A percentile compares a stretch with the other conserved stretches of the same genome.
These are phyloP conservation scores for Lactifluus volemus DNA, from an alignment of 768 basidiomycete genomes.

Conservation along the genomic window DNA sequence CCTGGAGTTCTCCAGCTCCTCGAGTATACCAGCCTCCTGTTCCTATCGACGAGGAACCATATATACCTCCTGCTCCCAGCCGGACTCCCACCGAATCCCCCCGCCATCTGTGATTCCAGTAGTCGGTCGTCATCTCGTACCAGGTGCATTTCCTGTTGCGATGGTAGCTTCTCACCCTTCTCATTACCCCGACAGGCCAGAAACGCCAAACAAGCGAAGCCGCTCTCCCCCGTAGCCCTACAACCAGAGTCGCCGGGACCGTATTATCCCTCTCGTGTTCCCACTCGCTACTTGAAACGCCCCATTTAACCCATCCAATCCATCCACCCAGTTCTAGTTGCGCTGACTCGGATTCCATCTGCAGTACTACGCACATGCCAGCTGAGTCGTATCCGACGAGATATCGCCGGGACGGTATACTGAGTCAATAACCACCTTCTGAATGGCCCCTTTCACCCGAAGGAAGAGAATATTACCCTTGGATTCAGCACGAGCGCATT, in stretches of 20 bases:
- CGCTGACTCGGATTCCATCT: neutral
- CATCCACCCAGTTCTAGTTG: neutral
- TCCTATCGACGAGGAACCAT: neutral
- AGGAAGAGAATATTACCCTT: too few relatives aligned
- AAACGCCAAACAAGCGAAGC: neutral
- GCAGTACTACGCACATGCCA: neutral
- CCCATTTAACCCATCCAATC: neutral
- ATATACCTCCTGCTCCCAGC: conserved; percentile 3
- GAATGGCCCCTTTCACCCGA: neutral
- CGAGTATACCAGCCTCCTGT: conserved; percentile 11
- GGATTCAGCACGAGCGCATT: too few relatives aligned
- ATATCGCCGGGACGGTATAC: neutral
- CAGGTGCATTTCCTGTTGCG: too few relatives aligned
- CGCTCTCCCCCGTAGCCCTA: neutral
- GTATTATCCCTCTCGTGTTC: neutral
- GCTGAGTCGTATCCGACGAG: neutral
- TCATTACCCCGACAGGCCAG: neutral
- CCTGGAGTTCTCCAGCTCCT: neutral
- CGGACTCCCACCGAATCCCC: neutral
- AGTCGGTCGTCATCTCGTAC: neutral
- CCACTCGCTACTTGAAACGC: neutral
- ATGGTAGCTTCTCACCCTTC: neutral
- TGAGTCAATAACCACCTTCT: neutral
- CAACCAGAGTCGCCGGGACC: neutral
- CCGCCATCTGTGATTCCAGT: neutral